Percentiles rank a stretch among this genome's conserved stretches.
phyloP scores from a whole-genome alignment of 352 stramenopile species.

The Globisporangium barbulae region DNA sequence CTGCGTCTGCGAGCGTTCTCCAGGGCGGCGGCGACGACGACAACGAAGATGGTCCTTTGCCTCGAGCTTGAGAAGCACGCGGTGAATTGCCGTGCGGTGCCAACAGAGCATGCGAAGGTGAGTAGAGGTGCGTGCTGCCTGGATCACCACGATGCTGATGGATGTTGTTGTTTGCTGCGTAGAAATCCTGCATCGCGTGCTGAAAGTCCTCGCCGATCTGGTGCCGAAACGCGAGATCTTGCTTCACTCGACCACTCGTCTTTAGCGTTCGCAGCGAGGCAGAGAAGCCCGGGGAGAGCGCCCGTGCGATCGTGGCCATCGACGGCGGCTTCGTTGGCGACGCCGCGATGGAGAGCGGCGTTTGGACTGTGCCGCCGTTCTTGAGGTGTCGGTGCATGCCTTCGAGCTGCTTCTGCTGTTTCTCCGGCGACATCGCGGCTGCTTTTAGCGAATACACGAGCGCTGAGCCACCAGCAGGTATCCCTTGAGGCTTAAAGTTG shows the following conservation, averaged over 20 bases:
- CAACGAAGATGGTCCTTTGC: background rate
- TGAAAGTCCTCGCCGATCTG: conserved; percentile 57
- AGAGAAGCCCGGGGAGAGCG: conserved; percentile 3
- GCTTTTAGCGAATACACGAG: conserved; percentile 14
- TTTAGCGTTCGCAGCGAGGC: background rate
- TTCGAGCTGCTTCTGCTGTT: conserved; percentile 40
- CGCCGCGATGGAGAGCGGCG: conserved; percentile 23
- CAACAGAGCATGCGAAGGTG: background rate
- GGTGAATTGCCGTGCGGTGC: background rate
- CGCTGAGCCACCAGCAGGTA: conserved; percentile 8
- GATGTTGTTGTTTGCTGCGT: conserved; percentile 19
- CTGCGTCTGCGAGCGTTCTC: conserved; percentile 6
- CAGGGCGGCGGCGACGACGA: background rate
- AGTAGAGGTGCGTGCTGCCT: background rate
- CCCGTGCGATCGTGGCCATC: conserved; percentile 6
- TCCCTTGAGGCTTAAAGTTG: background rate
- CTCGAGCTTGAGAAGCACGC: background rate
- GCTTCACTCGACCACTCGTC: conserved; percentile 16
- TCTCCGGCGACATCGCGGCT: conserved; percentile 6
- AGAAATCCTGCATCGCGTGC: conserved; percentile 60
- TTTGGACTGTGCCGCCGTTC: conserved; percentile 49
- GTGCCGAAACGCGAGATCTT: conserved; percentile 32
- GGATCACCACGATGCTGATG: background rate
- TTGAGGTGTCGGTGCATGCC: conserved; percentile 57
- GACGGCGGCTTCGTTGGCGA: conserved; percentile 4